phyloP scores from a whole-genome alignment of 345 rosid genomes.

The Dipteronia dyeriana region DNA sequence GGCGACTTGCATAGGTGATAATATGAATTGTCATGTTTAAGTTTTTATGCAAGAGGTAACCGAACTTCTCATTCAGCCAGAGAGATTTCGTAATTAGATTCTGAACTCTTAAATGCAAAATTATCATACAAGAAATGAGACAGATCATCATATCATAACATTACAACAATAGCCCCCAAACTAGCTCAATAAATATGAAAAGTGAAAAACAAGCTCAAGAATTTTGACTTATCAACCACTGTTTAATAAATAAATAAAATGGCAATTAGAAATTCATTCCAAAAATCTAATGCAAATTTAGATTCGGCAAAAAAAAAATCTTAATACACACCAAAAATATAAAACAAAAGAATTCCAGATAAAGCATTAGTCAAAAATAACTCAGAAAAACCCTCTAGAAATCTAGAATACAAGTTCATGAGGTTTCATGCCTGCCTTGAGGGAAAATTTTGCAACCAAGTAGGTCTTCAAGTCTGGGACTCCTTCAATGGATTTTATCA shows the following conservation, averaged over 20 bases:
- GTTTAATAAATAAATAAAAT: not conserved
- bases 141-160: too few species aligned
- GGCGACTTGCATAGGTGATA: too few species aligned
- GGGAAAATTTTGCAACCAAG: slow-evolving; percentile 74
- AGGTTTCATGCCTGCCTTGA: slow-evolving; percentile 78
- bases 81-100: not conserved
- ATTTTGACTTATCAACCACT: not conserved
- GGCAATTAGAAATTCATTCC: not conserved
- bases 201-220: not conserved
- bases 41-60: not conserved
- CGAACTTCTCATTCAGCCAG: not conserved
- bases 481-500: slow-evolving; percentile 64
- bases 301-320: not conserved
- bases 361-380: not conserved
- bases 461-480: slow-evolving; percentile 73
- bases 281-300: not conserved
- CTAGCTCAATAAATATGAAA: not conserved
- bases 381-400: slow-evolving; percentile 39
- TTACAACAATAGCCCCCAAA: not conserved
- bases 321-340: not conserved
- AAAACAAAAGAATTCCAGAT: slow-evolving; percentile 4
- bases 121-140: not conserved
- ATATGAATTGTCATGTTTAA: not conserved
- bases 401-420: slow-evolving; percentile 76
- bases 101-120: not conserved